A percentile compares a stretch with the other conserved stretches of the same genome.
These are phyloP conservation scores for Quercus aquifolioides DNA, from an alignment of 306 rosid genomes.

Conservation along the genomic window DNA sequence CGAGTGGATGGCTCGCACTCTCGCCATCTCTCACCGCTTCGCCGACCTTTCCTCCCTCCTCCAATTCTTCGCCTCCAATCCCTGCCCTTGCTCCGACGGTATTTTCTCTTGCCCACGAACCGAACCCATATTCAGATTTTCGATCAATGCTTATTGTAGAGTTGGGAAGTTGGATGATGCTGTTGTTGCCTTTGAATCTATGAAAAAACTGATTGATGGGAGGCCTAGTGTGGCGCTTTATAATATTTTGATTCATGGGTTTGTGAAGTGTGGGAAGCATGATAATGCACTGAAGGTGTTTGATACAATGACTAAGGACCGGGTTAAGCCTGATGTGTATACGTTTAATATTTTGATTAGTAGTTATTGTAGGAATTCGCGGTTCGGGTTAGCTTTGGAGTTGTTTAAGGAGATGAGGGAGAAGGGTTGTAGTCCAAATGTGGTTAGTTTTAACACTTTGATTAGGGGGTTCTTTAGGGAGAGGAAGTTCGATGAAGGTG, in stretches of 20 bases:
- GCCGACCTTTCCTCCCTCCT: constrained; percentile 55
- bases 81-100: constrained; percentile 76
- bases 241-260: constrained; percentile 70
- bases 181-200: constrained; percentile 43
- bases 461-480: constrained; percentile 77
- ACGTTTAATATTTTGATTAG: constrained; percentile 86
- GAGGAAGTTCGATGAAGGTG: constrained; percentile 56
- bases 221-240: constrained; percentile 51
- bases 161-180: constrained; percentile 58
- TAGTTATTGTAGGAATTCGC: constrained; percentile 60
- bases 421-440: constrained; percentile 77
- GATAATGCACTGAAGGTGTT: constrained; percentile 56
- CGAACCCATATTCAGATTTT: constrained; percentile 51
- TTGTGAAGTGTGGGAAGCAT: constrained; percentile 54
- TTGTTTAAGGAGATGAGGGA: constrained; percentile 70
- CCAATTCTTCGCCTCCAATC: constrained; percentile 44
- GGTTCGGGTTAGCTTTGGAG: constrained; percentile 58
- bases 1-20: constrained; percentile 78
- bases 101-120: constrained; percentile 74
- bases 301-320: constrained; percentile 37
- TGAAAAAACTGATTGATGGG: constrained; percentile 71
- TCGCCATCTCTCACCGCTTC: constrained; percentile 54
- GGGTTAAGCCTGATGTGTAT: constrained; percentile 69
- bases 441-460: constrained; percentile 86
- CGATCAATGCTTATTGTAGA: constrained; percentile 58